A percentile compares a stretch with the other conserved stretches of the same genome.
Evolutionary conservation across 2,329 filamentous ascomycete genomes (phyloP).

Genomic region (Zasmidium angulare): DNA sequence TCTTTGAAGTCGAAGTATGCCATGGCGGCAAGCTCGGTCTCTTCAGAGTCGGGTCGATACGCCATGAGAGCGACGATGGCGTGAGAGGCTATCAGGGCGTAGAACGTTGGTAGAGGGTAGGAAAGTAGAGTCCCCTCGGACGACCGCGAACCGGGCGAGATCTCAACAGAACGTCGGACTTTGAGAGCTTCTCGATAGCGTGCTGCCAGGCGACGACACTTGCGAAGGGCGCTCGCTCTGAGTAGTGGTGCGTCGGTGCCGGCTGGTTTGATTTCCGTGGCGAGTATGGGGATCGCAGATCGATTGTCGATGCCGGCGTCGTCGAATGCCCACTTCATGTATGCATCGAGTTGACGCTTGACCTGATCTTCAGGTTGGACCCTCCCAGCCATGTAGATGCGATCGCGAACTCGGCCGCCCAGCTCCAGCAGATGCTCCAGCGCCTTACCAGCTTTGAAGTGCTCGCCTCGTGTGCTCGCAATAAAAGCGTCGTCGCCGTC

Average conservation of each 20-base stretch:
- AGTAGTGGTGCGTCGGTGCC: slow-evolving; percentile 41
- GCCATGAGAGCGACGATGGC: slow-evolving; percentile 55
- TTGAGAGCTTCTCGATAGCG: slow-evolving; percentile 43
- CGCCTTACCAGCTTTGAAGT: slow-evolving; percentile 54
- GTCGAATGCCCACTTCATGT: slow-evolving; percentile 54
- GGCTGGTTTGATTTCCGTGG: slow-evolving; percentile 43
- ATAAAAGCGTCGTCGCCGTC: slow-evolving; percentile 48
- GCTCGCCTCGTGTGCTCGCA: slow-evolving; percentile 39
- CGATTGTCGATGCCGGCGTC: slow-evolving; percentile 47
- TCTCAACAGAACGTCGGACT: slow-evolving; percentile 29
- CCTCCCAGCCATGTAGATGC: slow-evolving; percentile 36
- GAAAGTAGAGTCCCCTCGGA: slow-evolving; percentile 19
- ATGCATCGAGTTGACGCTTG: slow-evolving; percentile 38
- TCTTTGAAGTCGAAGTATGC: slow-evolving; percentile 56
- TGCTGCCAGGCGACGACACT: slow-evolving; percentile 44
- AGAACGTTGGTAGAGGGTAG: slow-evolving; percentile 49
- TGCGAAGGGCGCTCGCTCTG: slow-evolving; percentile 44
- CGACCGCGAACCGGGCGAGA: slow-evolving; percentile 18
- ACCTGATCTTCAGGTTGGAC: slow-evolving; percentile 24
- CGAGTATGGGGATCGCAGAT: slow-evolving; percentile 44
- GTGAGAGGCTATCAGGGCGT: slow-evolving; percentile 55
- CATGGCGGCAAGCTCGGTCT: slow-evolving; percentile 35
- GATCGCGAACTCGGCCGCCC: slow-evolving; percentile 54
- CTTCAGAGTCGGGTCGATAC: slow-evolving; percentile 43
- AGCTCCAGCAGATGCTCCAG: slow-evolving; percentile 52